phyloP scores from a whole-genome alignment of 1,284 basidiomycete genomes.

The Apiotrichum sp. region DNA sequence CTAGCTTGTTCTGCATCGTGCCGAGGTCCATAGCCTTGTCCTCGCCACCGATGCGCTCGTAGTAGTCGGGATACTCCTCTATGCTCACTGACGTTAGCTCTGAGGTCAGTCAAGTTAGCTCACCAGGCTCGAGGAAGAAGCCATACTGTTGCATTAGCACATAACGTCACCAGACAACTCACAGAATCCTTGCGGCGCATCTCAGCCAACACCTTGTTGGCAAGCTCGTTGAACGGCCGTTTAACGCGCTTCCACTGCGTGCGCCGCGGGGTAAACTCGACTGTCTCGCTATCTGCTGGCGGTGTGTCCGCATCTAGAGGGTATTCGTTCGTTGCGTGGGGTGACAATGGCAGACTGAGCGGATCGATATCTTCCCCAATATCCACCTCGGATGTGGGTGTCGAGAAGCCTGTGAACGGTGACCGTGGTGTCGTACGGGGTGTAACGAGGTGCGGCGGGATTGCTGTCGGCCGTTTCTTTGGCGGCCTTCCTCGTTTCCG shows the following conservation, averaged over 20 bases:
- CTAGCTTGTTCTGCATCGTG: constrained; percentile 46
- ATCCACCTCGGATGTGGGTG: constrained; percentile 4
- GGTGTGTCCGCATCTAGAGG: not conserved
- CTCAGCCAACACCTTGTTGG: constrained; percentile 35
- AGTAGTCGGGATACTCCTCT: constrained; percentile 42
- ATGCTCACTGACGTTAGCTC: constrained; percentile 23
- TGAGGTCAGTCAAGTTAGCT: not conserved
- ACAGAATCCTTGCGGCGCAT: constrained; percentile 39
- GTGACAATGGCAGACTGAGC: constrained; percentile 13
- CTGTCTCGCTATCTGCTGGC: not conserved
- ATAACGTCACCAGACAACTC: constrained; percentile 2
- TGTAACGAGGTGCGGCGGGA: constrained; percentile 19
- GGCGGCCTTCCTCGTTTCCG: constrained; percentile 9
- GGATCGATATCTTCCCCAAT: constrained; percentile 14
- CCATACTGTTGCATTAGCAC: constrained; percentile 31
- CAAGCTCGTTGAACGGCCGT: constrained; percentile 38
- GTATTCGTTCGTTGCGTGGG: not conserved
- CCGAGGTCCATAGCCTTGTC: constrained; percentile 47
- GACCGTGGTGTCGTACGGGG: constrained; percentile 5
- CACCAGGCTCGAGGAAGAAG: constrained; percentile 39
- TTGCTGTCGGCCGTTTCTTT: constrained; percentile 12
- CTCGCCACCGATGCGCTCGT: constrained; percentile 40
- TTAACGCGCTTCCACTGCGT: constrained; percentile 36
- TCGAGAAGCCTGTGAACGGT: constrained; percentile 5
- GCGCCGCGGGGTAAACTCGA: constrained; percentile 13